Conservation (phyloP, 208 protist genomes). For the Jaenimonas drosophilae region DNA sequence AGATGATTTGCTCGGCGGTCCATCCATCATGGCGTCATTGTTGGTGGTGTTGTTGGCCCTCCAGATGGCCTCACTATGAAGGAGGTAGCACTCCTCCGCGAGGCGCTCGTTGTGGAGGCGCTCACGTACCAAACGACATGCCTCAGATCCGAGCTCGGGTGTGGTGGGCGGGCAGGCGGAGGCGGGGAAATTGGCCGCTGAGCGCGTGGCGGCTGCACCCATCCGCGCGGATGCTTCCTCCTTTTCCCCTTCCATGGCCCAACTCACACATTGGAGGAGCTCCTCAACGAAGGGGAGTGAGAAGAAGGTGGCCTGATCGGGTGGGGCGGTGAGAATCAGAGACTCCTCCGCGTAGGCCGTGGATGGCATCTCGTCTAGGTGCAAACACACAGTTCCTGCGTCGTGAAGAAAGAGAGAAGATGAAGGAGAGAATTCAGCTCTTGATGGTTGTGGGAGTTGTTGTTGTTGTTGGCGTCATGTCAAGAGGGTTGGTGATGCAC, state of each 20-base stretch:
- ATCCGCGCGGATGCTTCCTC: not conserved
- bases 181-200: not conserved
- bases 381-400: too few species aligned
- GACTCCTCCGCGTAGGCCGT: not conserved
- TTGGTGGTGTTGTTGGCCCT: not conserved
- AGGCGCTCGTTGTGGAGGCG: slow-evolving; percentile 13
- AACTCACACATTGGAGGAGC: slow-evolving; percentile 15
- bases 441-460: too few species aligned
- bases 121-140: slow-evolving; percentile 6
- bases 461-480: too few species aligned
- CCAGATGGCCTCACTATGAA: not conserved
- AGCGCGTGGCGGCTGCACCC: not conserved
- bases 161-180: not conserved
- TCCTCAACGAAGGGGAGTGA: slow-evolving; percentile 62
- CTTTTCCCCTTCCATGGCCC: not conserved
- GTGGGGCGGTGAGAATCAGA: slow-evolving; percentile 23
- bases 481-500: too few species aligned
- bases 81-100: slow-evolving; percentile 24
- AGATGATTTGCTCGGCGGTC: too few species aligned
- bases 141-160: slow-evolving; percentile 1
- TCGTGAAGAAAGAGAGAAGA: too few species aligned
- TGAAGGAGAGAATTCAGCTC: too few species aligned
- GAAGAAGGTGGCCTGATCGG: slow-evolving; percentile 47
- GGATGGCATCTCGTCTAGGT: too few species aligned
- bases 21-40: not conserved